Evolutionary conservation across 148 eudicot genomes (phyloP), one percentile per base, ranked within the genome.

Genomic region (Spergularia bocconei): DNA sequence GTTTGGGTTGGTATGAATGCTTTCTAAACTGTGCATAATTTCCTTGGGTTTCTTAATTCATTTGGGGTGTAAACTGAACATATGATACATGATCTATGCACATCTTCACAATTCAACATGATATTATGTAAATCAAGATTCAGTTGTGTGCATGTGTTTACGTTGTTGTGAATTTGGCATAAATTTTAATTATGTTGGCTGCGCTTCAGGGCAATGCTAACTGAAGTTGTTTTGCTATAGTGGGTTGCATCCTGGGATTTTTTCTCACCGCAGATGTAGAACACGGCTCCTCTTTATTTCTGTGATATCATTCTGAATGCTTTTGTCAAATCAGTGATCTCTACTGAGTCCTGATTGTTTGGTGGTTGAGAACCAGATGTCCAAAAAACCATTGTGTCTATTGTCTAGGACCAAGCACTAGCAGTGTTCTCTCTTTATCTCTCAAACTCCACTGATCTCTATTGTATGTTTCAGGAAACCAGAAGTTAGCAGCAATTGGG

Each of bases 1-100:
- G 99, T 92, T 84, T 95, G 99, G 99, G 85, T 92, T 77, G 98
- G 98, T 95, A 90, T 75, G 94, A 58, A 4, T 56, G 63, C 44
- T 77, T 69, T 65, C 73, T 59, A 60, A 60, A 20, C 3, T 16
- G 33, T 65, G 47, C 33, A 20, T 57, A 10, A 23, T 16, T 29
- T 52, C 25, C 39, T 53, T 53, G 58, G 25, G 53, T 53, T 69
- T 53, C 38, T 1, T 8, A 5, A 53, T 54, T 13, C 16, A 69
- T 23, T 69, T 4, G 55, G 36, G 72, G 58, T 50, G 29, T 66
- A 44, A 39, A n/a, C 7, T n/a, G 53, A 3, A 9, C 23, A 41
- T 41, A 14, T 63, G 67, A 38, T 9, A n/a, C 39, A 62, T 62
- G 41, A 63, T 13, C 48, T 62, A 15, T 25, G 66, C 36, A 29